These are phyloP conservation scores for Trichoderma sp. DNA, from an alignment of 2,329 filamentous ascomycete species.

Conservation along the genomic window DNA sequence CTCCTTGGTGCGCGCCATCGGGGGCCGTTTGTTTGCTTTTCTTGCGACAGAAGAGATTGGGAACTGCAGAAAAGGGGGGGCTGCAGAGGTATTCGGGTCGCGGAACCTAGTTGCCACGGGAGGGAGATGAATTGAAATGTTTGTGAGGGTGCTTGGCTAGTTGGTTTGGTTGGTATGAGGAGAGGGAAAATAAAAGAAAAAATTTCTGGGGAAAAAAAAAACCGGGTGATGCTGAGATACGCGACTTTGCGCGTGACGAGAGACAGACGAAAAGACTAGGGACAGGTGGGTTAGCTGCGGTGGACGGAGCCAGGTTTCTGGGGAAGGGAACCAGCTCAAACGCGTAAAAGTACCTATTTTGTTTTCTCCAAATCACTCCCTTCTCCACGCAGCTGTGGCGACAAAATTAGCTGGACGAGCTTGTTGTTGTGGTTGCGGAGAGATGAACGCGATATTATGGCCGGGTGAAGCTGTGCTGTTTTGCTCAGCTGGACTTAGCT, in stretches of 20 bases:
- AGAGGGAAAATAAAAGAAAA: neutral
- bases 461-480: neutral
- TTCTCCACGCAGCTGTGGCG: neutral
- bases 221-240: conserved; percentile 19
- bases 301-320: conserved; percentile 1
- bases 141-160: neutral
- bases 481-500: neutral
- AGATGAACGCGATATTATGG: neutral
- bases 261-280: conserved; percentile 5
- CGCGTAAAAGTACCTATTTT: neutral
- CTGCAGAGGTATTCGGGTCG: conserved; percentile 8
- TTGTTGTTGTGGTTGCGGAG: no score
- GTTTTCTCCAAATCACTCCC: neutral
- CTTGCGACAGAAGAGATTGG: neutral
- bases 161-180: neutral
- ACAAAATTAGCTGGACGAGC: conserved; percentile 7
- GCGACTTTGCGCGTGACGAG: conserved; percentile 20
- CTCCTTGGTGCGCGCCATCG: conserved; percentile 40
- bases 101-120: conserved; percentile 8
- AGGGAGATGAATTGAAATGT: conserved; percentile 4
- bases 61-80: neutral
- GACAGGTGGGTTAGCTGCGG: conserved; percentile 3
- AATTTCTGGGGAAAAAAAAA: conserved; percentile 6
- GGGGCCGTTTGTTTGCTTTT: neutral
- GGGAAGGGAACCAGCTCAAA: conserved; percentile 4